phyloP scores from a whole-genome alignment of 2,329 filamentous ascomycete genomes.

The Bipolaris victoriae region DNA sequence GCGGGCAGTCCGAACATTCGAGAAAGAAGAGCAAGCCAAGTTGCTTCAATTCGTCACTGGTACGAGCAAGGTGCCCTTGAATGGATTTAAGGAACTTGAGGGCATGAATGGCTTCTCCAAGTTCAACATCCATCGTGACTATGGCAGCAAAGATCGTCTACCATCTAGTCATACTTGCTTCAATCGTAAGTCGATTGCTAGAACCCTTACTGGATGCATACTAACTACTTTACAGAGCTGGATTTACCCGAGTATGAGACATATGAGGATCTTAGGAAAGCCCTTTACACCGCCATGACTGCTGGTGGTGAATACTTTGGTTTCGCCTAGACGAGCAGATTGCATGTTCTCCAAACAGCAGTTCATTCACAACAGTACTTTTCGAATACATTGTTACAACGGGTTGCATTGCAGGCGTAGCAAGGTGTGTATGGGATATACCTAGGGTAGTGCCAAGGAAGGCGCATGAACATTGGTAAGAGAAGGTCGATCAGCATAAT shows the following conservation, averaged over 20 bases:
- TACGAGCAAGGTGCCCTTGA: slow-evolving; percentile 96
- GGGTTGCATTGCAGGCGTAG: slow-evolving; percentile 43
- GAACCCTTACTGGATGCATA: not conserved
- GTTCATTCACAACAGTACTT: slow-evolving; percentile 9
- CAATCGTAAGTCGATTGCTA: slow-evolving; percentile 76
- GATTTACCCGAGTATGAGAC: slow-evolving; percentile 98
- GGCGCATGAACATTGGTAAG: slow-evolving; percentile 10
- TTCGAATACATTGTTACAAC: slow-evolving; percentile 25
- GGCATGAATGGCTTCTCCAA: slow-evolving; percentile 98
- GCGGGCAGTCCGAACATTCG: slow-evolving; percentile 94
- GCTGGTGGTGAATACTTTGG: slow-evolving; percentile 96
- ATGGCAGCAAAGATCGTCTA: slow-evolving; percentile 92
- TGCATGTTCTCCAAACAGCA: not conserved
- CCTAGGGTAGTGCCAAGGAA: not conserved
- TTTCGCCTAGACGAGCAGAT: slow-evolving; percentile 72
- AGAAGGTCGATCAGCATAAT: not conserved
- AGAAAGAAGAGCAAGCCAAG: slow-evolving; percentile 98
- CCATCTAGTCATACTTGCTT: slow-evolving; percentile 99
- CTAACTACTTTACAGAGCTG: slow-evolving; percentile 71
- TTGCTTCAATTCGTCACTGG: slow-evolving; percentile 97
- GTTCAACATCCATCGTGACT: slow-evolving; percentile 99
- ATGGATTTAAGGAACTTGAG: slow-evolving; percentile 98
- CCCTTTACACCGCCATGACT: slow-evolving; percentile 95
- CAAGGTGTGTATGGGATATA: slow-evolving; percentile 17
- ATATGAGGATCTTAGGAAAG: slow-evolving; percentile 86